Evolutionary conservation across 495 filamentous ascomycete species (phyloP).

Genomic region (Penicillium robsamsonii): DNA sequence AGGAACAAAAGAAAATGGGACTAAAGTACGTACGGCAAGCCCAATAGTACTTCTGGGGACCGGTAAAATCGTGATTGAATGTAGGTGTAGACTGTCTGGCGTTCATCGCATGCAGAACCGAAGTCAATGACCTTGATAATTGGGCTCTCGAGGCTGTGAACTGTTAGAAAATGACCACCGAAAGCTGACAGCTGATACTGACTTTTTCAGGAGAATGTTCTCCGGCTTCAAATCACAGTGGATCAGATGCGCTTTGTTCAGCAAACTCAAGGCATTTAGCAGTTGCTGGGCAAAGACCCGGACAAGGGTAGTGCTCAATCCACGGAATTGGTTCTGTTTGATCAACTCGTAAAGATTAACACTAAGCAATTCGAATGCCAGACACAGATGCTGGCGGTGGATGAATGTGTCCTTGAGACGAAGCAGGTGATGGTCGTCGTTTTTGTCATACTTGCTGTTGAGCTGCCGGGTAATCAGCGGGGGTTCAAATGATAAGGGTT

Average conservation of each 20-base stretch:
- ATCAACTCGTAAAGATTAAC: slow-evolving; percentile 99
- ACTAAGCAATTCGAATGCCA: slow-evolving; percentile 95
- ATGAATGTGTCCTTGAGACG: slow-evolving; percentile 98
- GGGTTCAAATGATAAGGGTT: background rate
- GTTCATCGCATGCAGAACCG: slow-evolving; percentile 96
- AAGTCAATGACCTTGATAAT: slow-evolving; percentile 99
- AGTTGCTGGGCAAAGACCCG: slow-evolving; percentile 98
- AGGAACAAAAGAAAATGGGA: slow-evolving; percentile 2
- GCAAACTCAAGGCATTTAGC: slow-evolving; percentile 82
- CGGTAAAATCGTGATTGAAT: slow-evolving; percentile 99
- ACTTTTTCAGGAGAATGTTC: slow-evolving; percentile 98
- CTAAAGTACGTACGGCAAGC: slow-evolving; percentile 63
- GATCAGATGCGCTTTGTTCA: slow-evolving; percentile 96
- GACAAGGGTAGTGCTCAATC: slow-evolving; percentile 94
- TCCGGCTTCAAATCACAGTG: slow-evolving; percentile 99
- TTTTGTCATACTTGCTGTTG: slow-evolving; percentile 98
- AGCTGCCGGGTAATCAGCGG: slow-evolving; percentile 53
- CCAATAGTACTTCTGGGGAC: slow-evolving; percentile 92
- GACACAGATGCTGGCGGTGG: slow-evolving; percentile 93
- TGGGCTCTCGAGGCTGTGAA: slow-evolving; percentile 79
- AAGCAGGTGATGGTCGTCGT: slow-evolving; percentile 96
- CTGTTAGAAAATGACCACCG: slow-evolving; percentile 1
- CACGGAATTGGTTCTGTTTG: slow-evolving; percentile 99
- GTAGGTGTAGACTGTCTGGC: slow-evolving; percentile 99
- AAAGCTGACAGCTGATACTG: slow-evolving; percentile 20